Conservation (phyloP, 2,329 filamentous ascomycete species). For the Trichoderma cornu-damae region DNA sequence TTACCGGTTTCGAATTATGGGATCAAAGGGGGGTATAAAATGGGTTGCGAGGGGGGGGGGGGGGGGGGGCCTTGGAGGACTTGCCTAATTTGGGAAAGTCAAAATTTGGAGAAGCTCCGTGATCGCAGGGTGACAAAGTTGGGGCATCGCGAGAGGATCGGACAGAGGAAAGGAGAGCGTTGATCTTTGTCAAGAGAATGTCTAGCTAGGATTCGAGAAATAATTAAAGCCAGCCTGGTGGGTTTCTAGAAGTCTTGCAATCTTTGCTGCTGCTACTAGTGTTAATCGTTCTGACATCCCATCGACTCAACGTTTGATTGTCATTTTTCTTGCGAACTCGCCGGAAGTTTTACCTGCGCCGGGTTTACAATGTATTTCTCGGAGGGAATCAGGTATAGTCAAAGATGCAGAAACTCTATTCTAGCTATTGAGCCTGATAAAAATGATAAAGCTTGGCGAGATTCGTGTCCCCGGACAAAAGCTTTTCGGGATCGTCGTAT, state of each 20-base stretch:
- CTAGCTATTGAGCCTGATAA: not conserved
- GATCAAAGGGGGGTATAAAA: not conserved
- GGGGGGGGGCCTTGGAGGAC: not conserved
- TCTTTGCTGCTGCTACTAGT: not conserved
- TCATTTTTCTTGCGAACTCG: no score
- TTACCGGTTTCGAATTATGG: not conserved
- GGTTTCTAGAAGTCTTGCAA: not conserved
- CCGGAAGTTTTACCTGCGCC: not conserved
- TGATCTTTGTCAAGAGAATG: not conserved
- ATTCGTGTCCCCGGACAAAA: conserved; percentile 24
- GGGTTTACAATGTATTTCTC: not conserved
- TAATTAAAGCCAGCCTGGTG: not conserved
- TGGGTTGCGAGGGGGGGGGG: not conserved
- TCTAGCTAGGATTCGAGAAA: not conserved
- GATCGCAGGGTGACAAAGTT: not conserved
- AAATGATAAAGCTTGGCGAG: conserved; percentile 6
- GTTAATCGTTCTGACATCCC: not conserved
- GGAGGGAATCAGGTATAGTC: no score
- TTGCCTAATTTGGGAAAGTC: not conserved
- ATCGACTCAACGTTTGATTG: not conserved
- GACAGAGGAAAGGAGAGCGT: no score
- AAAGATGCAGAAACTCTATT: no score
- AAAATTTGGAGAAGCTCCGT: not conserved
- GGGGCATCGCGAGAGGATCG: not conserved
- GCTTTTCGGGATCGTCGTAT: conserved; percentile 8